Percentiles rank a stretch among this genome's conserved stretches.
phyloP scores from a whole-genome alignment of 148 eudicot genomes.

The Fallopia convolvulus region DNA sequence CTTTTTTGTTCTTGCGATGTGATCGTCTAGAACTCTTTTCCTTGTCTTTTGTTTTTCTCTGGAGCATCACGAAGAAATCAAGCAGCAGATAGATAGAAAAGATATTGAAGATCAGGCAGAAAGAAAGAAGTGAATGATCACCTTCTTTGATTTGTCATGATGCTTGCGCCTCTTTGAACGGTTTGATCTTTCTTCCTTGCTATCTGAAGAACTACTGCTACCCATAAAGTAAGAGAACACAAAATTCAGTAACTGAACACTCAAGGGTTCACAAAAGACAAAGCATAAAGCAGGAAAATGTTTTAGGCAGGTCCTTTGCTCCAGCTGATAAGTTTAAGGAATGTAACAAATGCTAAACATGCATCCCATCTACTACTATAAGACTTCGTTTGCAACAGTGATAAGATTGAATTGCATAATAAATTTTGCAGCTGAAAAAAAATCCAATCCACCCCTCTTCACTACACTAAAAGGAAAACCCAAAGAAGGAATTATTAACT shows the following conservation, averaged over 20 bases:
- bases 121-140: conserved; percentile 17
- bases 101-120: neutral
- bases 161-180: conserved; percentile 53
- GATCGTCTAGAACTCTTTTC: conserved; percentile 52
- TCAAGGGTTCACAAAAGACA: neutral
- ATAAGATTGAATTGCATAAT: neutral
- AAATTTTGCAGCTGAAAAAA: neutral
- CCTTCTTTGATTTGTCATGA: conserved; percentile 65
- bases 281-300: neutral
- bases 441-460: neutral
- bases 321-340: neutral
- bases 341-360: neutral
- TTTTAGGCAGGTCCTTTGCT: neutral
- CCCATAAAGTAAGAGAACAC: conserved; percentile 6
- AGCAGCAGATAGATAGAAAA: neutral
- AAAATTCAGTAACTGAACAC: neutral
- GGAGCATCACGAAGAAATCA: conserved; percentile 18
- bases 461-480: neutral
- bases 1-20: conserved; percentile 67
- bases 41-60: conserved; percentile 74
- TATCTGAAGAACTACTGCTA: conserved; percentile 58
- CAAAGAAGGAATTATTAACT: neutral
- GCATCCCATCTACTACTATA: neutral
- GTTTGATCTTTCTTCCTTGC: conserved; percentile 54
- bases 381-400: neutral